A percentile compares a stretch with the other conserved stretches of the same genome.
phyloP scores from a whole-genome alignment of 73 alveolate species.

The Tetrahymena borealis region DNA sequence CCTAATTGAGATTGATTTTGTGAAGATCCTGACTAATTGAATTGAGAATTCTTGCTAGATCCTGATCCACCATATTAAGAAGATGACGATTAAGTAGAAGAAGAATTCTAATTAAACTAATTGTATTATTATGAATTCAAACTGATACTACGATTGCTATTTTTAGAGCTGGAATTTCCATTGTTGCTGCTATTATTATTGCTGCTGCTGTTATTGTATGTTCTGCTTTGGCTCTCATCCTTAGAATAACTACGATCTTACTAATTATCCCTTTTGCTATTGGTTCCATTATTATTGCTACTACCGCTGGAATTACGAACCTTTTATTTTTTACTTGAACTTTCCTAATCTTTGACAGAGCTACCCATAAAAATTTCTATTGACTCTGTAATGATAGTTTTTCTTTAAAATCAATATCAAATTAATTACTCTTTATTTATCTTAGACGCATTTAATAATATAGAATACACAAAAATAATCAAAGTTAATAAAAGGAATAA shows the following conservation, averaged over 20 bases:
- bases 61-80: neutral
- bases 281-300: neutral
- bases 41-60: neutral
- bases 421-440: neutral
- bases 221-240: neutral
- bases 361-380: neutral
- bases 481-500: too few species aligned
- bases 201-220: too few species aligned
- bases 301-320: neutral
- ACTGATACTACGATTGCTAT: neutral
- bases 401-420: neutral
- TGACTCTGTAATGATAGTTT: neutral
- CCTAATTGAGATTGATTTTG: too few species aligned
- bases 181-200: too few species aligned
- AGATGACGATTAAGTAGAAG: neutral
- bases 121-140: neutral
- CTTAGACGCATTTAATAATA: neutral
- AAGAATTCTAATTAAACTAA: neutral
- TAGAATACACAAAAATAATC: too few species aligned
- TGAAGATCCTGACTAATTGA: neutral
- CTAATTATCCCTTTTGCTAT: neutral
- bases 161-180: neutral
- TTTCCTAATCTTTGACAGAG: neutral
- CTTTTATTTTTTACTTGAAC: neutral
- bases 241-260: neutral